Conservation (phyloP, 306 rosid species). For the Hippophae rhamnoides region DNA sequence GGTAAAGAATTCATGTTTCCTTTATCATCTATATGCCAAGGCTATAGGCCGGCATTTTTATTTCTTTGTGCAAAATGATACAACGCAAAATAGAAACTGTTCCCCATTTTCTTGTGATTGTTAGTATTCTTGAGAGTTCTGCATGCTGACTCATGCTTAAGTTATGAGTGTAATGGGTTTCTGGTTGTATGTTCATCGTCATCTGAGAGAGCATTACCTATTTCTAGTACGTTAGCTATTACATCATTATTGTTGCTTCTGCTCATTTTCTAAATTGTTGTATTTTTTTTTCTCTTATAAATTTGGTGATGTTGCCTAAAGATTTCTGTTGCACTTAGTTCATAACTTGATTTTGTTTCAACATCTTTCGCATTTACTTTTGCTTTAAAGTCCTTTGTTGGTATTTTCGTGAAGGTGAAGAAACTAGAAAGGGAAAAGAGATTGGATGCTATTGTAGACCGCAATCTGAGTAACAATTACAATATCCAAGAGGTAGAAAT, state of each 20-base stretch:
- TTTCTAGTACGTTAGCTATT: no score
- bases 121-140: not conserved
- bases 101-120: slow-evolving; percentile 1
- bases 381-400: no score
- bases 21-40: no score
- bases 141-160: slow-evolving; percentile 14
- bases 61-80: not conserved
- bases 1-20: no score
- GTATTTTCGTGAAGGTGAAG: slow-evolving; percentile 52
- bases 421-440: slow-evolving; percentile 84
- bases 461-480: slow-evolving; percentile 51
- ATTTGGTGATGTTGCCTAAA: not conserved
- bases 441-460: slow-evolving; percentile 70
- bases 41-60: no score
- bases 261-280: slow-evolving; percentile 8
- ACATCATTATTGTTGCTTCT: not conserved
- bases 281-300: not conserved
- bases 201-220: no score
- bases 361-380: no score
- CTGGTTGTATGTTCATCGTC: no score
- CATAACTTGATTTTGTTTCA: no score
- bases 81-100: not conserved
- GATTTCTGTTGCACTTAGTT: no score
- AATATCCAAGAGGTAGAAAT: slow-evolving; percentile 76
- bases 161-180: not conserved